Base-by-base conservation (phyloP, 2,329 filamentous ascomycete species). In the Epichloe scottii region DNA sequence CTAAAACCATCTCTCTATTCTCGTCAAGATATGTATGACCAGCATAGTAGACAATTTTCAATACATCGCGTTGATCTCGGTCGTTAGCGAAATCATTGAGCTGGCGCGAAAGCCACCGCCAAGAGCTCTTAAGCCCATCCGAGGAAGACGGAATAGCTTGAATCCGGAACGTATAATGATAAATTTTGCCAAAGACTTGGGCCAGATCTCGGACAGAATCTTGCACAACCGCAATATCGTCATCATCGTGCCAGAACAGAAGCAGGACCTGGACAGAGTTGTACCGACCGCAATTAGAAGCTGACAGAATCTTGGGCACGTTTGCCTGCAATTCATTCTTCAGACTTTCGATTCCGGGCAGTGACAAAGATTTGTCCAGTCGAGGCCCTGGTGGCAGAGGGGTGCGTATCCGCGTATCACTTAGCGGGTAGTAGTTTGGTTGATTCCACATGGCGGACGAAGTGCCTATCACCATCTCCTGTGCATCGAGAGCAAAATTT, bases 11-110 rank as follows among this genome's bases (percentile, higher is more conserved):
- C 55, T 80, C 75, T 43, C 76, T 68, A 51, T 79, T 73, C 6
- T 67, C 69, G 55, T 81, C 74, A 26, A 81, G 64, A 56, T 73
- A 77, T 40, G 72, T 78, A 51, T 75, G 69, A 6, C 78, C 78
- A 14, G 70, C 73, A 57, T 81, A 81, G 59, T 78, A 80, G 45
- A 81, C 71, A 51, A 81, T 73, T 58, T 81, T 81, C 51, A 81
- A 61, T 19, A 76, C 71, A 56, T 81, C 77, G 40, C 77, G 72
- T 48, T 74, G 70, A 54, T 81, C 76, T 39, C 69, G 68, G 26
- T 74, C 70, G 51, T 76, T 74, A 45, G 75, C 69, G 60, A 80
- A 81, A 40, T 74, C 69, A 52, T 71, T 73, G 26, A 80, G 70
- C 44, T 69, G 70, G 15, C 71, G 66, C 3, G 72, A 71, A 43